Conservation (phyloP, 2,329 filamentous ascomycete genomes). For the Cercospora janseana region DNA sequence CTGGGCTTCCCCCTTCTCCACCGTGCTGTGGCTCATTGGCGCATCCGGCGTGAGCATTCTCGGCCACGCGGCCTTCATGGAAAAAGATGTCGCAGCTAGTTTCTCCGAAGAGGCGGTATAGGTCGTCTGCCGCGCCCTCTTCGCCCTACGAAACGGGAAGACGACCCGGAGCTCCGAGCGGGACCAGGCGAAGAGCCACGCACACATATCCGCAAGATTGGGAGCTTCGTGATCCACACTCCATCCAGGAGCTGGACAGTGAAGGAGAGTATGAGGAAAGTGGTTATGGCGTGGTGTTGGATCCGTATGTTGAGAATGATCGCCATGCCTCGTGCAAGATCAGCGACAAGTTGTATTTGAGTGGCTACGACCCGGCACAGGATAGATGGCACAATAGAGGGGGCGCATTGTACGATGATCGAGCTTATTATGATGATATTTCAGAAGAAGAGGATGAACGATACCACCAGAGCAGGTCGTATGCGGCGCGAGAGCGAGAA, state of each 20-base stretch:
- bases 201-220: slow-evolving; percentile 38
- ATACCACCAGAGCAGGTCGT: slow-evolving; percentile 46
- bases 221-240: slow-evolving; percentile 44
- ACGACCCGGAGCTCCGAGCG: slow-evolving; percentile 72
- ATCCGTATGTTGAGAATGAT: slow-evolving; percentile 34
- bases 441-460: slow-evolving; percentile 51
- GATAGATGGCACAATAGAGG: slow-evolving; percentile 39
- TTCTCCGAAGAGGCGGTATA: slow-evolving; percentile 99
- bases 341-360: slow-evolving; percentile 50
- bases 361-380: slow-evolving; percentile 48
- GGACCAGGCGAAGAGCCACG: slow-evolving; percentile 54
- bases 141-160: slow-evolving; percentile 94
- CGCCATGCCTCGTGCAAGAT: slow-evolving; percentile 27
- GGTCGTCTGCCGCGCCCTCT: slow-evolving; percentile 96
- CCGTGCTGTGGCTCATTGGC: slow-evolving; percentile 91
- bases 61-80: slow-evolving; percentile 67
- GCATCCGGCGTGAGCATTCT: slow-evolving; percentile 90
- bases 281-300: slow-evolving; percentile 44
- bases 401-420: slow-evolving; percentile 49
- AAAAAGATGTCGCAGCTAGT: slow-evolving; percentile 80
- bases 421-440: slow-evolving; percentile 46
- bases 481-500: slow-evolving; percentile 64
- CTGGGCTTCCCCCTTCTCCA: slow-evolving; percentile 78
- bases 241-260: slow-evolving; percentile 59
- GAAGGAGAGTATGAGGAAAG: slow-evolving; percentile 44